These are phyloP conservation scores for Fraxinus dipetala DNA, from an alignment of 305 asterid genomes.

Conservation along the genomic window DNA sequence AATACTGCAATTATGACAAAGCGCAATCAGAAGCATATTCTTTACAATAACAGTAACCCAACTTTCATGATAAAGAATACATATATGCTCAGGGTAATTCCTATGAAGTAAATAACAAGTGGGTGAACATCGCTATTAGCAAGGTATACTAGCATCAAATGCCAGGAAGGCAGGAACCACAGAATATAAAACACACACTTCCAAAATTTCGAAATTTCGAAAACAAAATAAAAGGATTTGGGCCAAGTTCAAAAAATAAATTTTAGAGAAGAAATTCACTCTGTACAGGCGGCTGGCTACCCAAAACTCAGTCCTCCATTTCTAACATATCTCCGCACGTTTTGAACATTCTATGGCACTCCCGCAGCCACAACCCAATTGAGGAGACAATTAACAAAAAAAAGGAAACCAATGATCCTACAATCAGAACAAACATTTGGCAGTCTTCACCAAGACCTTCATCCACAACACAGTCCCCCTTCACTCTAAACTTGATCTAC, in stretches of 20 bases:
- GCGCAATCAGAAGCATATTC: conserved; percentile 37
- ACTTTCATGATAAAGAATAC: conserved; percentile 12
- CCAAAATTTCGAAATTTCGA: neutral
- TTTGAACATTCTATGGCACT: neutral
- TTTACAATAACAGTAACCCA: neutral
- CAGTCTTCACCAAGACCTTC: neutral
- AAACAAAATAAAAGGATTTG: neutral
- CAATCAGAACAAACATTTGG: neutral
- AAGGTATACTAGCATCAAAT: conserved; percentile 2
- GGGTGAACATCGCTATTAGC: neutral
- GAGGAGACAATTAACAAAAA: neutral
- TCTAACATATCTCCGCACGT: neutral
- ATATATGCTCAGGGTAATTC: neutral
- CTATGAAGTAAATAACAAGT: neutral
- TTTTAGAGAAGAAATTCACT: conserved; percentile 1
- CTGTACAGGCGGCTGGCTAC: neutral
- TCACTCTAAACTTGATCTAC: neutral
- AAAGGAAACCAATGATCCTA: neutral
- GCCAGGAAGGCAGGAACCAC: conserved; percentile 19
- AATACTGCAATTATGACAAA: conserved; percentile 56
- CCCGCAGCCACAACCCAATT: neutral
- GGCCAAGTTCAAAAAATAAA: conserved; percentile 5
- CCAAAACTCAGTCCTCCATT: neutral
- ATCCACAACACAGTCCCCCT: neutral
- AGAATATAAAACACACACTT: conserved; percentile 1